These are phyloP conservation scores for Cinchona pubescens DNA, from an alignment of 257 asterid genomes.

Conservation along the genomic window DNA sequence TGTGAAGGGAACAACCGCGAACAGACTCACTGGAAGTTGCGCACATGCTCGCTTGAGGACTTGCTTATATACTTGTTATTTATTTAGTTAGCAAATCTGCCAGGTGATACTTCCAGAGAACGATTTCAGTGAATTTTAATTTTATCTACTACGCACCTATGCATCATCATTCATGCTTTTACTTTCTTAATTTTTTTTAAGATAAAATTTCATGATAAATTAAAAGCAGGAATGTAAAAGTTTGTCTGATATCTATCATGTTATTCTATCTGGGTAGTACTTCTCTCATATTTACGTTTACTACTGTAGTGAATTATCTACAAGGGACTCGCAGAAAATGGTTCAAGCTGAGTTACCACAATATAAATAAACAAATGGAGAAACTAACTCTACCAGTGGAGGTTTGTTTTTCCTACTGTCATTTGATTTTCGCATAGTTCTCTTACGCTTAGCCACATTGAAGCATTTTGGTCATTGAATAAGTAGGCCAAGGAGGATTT, in stretches of 20 bases:
- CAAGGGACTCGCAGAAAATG: conserved; percentile 94
- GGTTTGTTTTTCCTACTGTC: conserved; percentile 47
- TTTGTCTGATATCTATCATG: not conserved
- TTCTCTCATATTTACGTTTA: conserved; percentile 22
- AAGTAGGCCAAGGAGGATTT: not conserved
- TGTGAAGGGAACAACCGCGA: too few species aligned
- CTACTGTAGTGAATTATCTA: conserved; percentile 69
- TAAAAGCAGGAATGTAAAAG: not conserved
- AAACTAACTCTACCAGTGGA: conserved; percentile 84
- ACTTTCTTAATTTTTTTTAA: too few species aligned
- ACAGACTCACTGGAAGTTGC: too few species aligned
- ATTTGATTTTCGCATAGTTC: not conserved
- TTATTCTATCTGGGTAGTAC: not conserved
- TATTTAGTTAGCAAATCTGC: not conserved
- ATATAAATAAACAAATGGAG: conserved; percentile 89
- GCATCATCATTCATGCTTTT: not conserved
- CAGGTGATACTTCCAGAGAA: not conserved
- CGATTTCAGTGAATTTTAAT: not conserved
- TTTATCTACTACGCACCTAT: not conserved
- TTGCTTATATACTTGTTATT: not conserved
- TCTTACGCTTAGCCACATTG: not conserved
- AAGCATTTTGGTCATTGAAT: not conserved
- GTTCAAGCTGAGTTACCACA: conserved; percentile 97
- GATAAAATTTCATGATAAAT: too few species aligned
- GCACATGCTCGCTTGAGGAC: too few species aligned